Evolutionary conservation across 2,329 filamentous ascomycete species (phyloP).

Genomic region (Trichoderma sp.): DNA sequence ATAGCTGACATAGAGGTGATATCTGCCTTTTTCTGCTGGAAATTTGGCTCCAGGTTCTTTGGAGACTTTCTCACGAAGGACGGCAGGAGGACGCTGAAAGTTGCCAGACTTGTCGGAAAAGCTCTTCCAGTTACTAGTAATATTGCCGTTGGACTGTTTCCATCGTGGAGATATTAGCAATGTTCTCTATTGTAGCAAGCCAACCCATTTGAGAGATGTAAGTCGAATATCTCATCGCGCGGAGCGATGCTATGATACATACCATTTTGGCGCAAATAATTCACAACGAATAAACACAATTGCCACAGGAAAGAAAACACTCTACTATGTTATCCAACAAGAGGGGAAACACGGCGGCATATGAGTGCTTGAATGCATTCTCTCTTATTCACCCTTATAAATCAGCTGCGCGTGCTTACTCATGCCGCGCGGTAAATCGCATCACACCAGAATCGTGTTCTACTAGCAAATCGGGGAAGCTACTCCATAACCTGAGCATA

Average conservation of each 20-base stretch:
- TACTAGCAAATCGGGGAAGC: background rate
- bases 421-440: conserved; percentile 12
- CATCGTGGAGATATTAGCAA: background rate
- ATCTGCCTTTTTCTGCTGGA: conserved; percentile 80
- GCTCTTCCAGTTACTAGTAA: conserved; percentile 83
- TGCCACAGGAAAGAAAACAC: background rate
- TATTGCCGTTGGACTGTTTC: conserved; percentile 34
- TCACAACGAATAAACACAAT: background rate
- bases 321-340: background rate
- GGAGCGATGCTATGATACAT: background rate
- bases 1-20: conserved; percentile 92
- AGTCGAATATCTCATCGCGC: background rate
- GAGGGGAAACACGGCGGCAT: background rate
- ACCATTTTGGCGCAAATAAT: background rate
- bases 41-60: conserved; percentile 70
- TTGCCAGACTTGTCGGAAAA: conserved; percentile 77
- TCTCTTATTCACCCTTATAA: background rate
- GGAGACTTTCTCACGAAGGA: conserved; percentile 78
- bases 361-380: background rate
- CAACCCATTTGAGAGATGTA: background rate
- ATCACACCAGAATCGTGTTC: background rate
- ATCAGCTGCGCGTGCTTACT: background rate
- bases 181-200: too few species aligned
- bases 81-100: conserved; percentile 82
- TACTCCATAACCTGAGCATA: background rate